Percentiles rank a stretch among this genome's conserved stretches.
Evolutionary conservation across 2,329 filamentous ascomycete genomes (phyloP).

Genomic region (Davidsoniella australis): DNA sequence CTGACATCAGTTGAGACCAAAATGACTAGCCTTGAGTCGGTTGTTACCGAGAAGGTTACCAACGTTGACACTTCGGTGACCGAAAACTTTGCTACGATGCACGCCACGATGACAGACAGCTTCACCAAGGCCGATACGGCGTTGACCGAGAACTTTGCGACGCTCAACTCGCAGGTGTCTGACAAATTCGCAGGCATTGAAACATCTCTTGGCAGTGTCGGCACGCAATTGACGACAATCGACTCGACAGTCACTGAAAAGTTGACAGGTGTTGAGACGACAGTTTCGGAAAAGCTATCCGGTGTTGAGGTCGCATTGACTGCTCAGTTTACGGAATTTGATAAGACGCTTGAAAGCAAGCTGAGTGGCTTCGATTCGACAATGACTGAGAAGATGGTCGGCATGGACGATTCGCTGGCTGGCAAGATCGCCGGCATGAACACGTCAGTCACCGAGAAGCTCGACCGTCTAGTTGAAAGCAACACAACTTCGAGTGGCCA

Average conservation of each 20-base stretch:
- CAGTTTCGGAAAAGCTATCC: constrained; percentile 3
- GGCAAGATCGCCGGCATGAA: constrained; percentile 6
- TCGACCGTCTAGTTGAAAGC: constrained; percentile 25
- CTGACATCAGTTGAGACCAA: constrained; percentile 8
- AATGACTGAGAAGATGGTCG: constrained; percentile 9
- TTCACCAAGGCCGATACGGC: constrained; percentile 9
- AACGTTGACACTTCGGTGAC: constrained; percentile 10
- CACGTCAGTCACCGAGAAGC: constrained; percentile 26
- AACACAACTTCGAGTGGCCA: constrained; percentile 17
- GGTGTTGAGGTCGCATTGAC: constrained; percentile 8
- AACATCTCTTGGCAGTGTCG: constrained; percentile 3
- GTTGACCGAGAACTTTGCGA: constrained; percentile 12
- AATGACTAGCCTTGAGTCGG: constrained; percentile 8
- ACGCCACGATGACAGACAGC: constrained; percentile 9
- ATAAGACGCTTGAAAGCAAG: constrained; percentile 9
- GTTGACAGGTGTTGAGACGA: constrained; percentile 3
- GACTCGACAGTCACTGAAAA: constrained; percentile 1
- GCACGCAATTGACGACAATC: constrained; percentile 4
- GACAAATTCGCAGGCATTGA: constrained; percentile 8
- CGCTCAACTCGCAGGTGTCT: constrained; percentile 9
- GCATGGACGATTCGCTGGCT: constrained; percentile 8
- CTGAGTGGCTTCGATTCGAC: constrained; percentile 4
- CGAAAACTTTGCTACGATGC: constrained; percentile 11
- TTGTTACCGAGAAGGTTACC: constrained; percentile 7
- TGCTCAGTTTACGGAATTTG: constrained; percentile 7